Base-by-base conservation (phyloP, 306 rosid genomes). In the Pueraria montana region DNA sequence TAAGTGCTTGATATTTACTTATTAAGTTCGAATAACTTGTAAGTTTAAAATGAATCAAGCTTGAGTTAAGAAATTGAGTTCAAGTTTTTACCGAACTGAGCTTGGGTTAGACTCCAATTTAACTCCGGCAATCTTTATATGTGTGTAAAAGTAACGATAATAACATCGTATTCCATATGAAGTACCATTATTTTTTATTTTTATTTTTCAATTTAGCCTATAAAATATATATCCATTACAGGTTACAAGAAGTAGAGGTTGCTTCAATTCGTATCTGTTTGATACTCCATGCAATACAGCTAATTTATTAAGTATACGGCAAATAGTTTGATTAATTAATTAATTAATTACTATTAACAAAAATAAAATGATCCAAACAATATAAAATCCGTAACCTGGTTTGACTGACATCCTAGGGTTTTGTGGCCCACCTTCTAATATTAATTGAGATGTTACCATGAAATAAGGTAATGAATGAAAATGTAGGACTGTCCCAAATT, bases 401-500 rank as follows among this genome's bases (percentile, higher is more conserved):
- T 10, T 24, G 9, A 42, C 81, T 53, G 70, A 58, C 73, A 56
- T 4, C 76, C 46, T 83, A 30, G 79, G 80, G 75, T 40, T 62
- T 52, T 65, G 80, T 79, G 36, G 77, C 58, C 72, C 81, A 79
- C 79, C 77, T 64, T 40, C 73, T 68, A 11, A 21, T 7, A 73
- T 64, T 63, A 52, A 79, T 84, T 84, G n/a, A 30, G 14, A 16
- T 45, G 16, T 80, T 67, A 45, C 23, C 16, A 65, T 40, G 8
- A n/a, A 3, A n/a, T 52, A 52, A 26, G 36, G 58, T 42, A 20
- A 43, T 34, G 27, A 36, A 66, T 26, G 32, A 30, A 61, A 38
- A 46, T 34, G 48, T 59, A 75, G 1, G 27, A 24, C 12, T 34
- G 62, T 71, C 55, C 38, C 38, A 64, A 79, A 34, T 34, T 13